Base-by-base conservation (phyloP, 805 yeast genomes). In the Kuraishia borneana region DNA sequence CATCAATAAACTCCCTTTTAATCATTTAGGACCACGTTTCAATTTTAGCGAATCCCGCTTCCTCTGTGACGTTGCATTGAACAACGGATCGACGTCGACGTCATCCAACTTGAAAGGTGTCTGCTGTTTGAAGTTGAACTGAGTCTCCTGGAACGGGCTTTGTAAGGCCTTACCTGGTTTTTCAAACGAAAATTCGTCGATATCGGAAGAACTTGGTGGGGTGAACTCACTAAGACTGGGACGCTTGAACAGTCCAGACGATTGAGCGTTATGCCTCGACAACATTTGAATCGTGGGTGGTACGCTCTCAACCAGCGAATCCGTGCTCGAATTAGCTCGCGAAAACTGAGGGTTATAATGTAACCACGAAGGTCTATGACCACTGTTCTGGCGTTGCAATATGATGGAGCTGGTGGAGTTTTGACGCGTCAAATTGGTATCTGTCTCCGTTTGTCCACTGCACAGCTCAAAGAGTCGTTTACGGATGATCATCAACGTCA, bases 41-140 rank as follows among this genome's bases (percentile, higher is more conserved):
- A 68, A 47, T 37, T 69, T 64, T 40, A 70, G 46, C 41, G 70
- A 61, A 40, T 70, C 75, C 42, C 76, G 61, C 47, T 70, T 70
- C 39, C 76, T 56, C 40, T 64, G 65, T 19, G 68, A 61, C 2
- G 74, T 70, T 20, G 60, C 66, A 40, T 69, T 68, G 43, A 46
- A 56, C 22, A 53, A 39, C 2, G 59, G 56, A 37, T 53, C 58
- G 8, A 50, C 42, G 25, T 50, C 53, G 6, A 48, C 17, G 25
- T 50, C 56, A 12, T 25, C 28, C 16, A 25, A 16, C 28, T 13
- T 25, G 27, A 36, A 27, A 7, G 39, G 26, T 21, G 30, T 34
- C 12, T 25, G 7, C 12, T 25, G 28, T 16, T 32, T 32, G 34
- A 30, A 42, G 34, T 30, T 36, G 38, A 34, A 46, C 37, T 27